Base-by-base conservation (phyloP, 495 filamentous ascomycete species). In the Niebla homalea region DNA sequence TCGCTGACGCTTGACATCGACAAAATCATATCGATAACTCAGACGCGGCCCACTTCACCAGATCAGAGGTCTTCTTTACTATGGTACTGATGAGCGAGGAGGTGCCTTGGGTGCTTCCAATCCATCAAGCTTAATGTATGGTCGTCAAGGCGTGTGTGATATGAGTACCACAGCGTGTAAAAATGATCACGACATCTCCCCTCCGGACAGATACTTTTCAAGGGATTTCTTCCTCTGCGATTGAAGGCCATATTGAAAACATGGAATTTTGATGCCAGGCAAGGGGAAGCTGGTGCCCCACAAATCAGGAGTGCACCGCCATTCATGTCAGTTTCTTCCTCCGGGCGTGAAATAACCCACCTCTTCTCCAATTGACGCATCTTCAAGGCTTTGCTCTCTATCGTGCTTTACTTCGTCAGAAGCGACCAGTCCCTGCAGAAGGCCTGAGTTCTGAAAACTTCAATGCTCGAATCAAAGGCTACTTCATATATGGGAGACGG, bases 331-430 rank as follows among this genome's bases (percentile, higher is more conserved):
- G 76, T 54, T 5, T 16, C 16, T 21, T n/a, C 6, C 19, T 16
- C 1, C 2, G 36, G 42, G 22, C 29, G 15, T 43, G 19, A 16
- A 21, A 39, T 32, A 48, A 36, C 23, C 18, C 29, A 4, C 36
- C 18, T 32, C 29, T 32, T 32, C 29, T 32, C 54, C 56, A 55
- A 54, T 52, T 48, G 51, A 37, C 32, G 36, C 5, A 48, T 36
- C 8, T 21, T 20, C n/a, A 54, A 88, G 84, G 82, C 60, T 69
- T 84, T 57, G 77, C 84, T 32, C 80, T 92, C 46, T 89, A 82
- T 63, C 73, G 81, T 56, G 77, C 81, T 26, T 77, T 92, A 56
- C 67, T 88, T 32, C 77, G 73, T 53, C 75, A 77, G 68, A 79
- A 68, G 58, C 59, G 64, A 18, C 67, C 62, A 47, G 60, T 82